phyloP scores from a whole-genome alignment of 2,329 filamentous ascomycete species.

The Sporothrix dimorphospora region DNA sequence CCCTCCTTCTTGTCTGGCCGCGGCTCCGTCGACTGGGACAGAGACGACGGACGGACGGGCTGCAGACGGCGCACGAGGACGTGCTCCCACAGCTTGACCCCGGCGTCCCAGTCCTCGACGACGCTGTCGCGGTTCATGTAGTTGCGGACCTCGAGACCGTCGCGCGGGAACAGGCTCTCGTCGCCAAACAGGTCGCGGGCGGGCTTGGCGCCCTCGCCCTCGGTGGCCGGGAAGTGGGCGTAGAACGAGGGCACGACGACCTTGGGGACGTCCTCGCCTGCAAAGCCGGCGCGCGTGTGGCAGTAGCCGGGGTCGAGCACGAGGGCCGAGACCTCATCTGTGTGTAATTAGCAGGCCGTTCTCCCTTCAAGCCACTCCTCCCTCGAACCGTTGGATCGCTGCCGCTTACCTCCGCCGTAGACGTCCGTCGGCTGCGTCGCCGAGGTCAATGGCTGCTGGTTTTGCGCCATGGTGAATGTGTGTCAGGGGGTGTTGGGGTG shows the following conservation, averaged over 20 bases:
- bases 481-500: background rate
- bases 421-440: conserved; percentile 63
- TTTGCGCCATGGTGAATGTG: conserved; percentile 51
- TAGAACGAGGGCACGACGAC: conserved; percentile 91
- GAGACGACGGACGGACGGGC: conserved; percentile 56
- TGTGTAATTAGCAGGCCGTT: background rate
- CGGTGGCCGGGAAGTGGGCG: conserved; percentile 53
- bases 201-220: conserved; percentile 39
- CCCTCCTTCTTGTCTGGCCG: conserved; percentile 67
- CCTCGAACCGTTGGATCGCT: background rate
- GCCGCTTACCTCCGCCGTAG: conserved; percentile 65
- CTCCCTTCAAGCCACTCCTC: background rate
- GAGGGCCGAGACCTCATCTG: conserved; percentile 96
- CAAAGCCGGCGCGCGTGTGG: conserved; percentile 90
- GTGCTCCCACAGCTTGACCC: conserved; percentile 88
- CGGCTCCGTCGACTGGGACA: background rate
- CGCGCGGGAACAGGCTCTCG: conserved; percentile 78
- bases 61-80: conserved; percentile 87
- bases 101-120: conserved; percentile 96
- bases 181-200: conserved; percentile 79
- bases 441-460: conserved; percentile 56
- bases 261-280: conserved; percentile 96
- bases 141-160: conserved; percentile 82
- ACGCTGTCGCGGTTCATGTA: conserved; percentile 87
- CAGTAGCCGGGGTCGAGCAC: conserved; percentile 95